Percentiles rank a stretch among this genome's conserved stretches.
phyloP scores from a whole-genome alignment of 305 asterid genomes.

The Rubia peregrina region DNA sequence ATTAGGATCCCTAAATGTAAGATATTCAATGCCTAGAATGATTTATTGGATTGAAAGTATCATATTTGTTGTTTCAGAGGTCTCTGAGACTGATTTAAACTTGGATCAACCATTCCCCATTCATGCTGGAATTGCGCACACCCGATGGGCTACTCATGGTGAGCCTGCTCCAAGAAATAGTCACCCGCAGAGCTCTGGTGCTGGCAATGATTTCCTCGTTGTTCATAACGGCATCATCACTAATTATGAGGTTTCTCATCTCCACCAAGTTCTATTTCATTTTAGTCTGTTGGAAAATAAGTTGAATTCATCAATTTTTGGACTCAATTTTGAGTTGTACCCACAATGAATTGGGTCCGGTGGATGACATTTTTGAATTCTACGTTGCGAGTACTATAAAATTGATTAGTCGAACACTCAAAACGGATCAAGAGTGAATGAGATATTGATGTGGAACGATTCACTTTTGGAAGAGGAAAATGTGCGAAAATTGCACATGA shows the following conservation, averaged over 20 bases:
- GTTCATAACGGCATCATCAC: conserved; percentile 95
- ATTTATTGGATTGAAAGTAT: conserved; percentile 11
- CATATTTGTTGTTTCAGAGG: conserved; percentile 48
- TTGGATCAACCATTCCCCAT: conserved; percentile 71
- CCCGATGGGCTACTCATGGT: conserved; percentile 99
- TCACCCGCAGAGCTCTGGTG: conserved; percentile 88
- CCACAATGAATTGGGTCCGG: no score
- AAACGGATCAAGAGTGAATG: no score
- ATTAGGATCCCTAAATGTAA: not conserved
- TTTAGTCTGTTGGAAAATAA: no score
- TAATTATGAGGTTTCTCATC: conserved; percentile 66
- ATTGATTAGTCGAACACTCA: no score
- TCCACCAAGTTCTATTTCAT: not conserved
- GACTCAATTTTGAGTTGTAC: no score
- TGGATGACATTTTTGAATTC: no score
- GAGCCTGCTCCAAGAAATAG: conserved; percentile 95
- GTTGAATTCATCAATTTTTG: no score
- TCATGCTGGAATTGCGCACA: conserved; percentile 98
- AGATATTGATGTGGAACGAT: no score
- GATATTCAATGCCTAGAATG: not conserved
- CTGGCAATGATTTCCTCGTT: conserved; percentile 75
- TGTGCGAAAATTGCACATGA: no score
- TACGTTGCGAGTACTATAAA: no score
- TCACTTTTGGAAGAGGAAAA: no score
- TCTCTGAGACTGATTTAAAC: conserved; percentile 60